Evolutionary conservation across 176 grass and related monocot genomes (phyloP).

Genomic region (Hordeum marinum): DNA sequence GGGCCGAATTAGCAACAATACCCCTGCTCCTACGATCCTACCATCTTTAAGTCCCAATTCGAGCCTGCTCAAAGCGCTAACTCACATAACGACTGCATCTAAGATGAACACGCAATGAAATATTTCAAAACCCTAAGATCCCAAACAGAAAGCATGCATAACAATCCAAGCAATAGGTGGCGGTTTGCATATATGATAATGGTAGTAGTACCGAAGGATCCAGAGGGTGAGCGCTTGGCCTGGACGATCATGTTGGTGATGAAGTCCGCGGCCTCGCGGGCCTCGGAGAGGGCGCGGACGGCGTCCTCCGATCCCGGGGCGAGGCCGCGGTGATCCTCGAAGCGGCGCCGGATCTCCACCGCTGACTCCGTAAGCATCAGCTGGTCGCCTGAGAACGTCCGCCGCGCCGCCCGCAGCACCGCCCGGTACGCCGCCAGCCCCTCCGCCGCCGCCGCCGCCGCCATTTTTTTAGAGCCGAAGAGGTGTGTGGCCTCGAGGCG

Average conservation of each 20-base stretch:
- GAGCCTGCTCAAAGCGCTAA: neutral
- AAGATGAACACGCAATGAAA: neutral
- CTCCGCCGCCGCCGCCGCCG: slow-evolving; percentile 36
- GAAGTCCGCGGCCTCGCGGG: slow-evolving; percentile 80
- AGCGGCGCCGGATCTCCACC: slow-evolving; percentile 83
- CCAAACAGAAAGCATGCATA: neutral
- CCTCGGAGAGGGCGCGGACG: slow-evolving; percentile 35
- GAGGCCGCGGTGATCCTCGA: slow-evolving; percentile 63
- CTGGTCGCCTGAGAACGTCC: slow-evolving; percentile 76
- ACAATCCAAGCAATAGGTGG: neutral
- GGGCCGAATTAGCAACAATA: neutral
- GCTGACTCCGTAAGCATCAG: slow-evolving; percentile 79
- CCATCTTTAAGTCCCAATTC: neutral
- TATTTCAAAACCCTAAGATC: neutral
- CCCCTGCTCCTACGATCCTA: neutral
- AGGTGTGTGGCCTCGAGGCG: neutral
- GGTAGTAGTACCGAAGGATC: slow-evolving; percentile 57
- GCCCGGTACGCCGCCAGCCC: slow-evolving; percentile 72
- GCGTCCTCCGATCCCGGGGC: slow-evolving; percentile 68
- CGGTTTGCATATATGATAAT: neutral
- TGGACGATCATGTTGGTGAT: slow-evolving; percentile 90
- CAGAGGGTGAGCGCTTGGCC: slow-evolving; percentile 57
- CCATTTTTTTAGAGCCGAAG: neutral
- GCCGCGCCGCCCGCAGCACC: slow-evolving; percentile 72
- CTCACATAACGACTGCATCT: neutral